phyloP scores from a whole-genome alignment of 1,139 yeast species.

The Scheffersomyces insectosa region DNA sequence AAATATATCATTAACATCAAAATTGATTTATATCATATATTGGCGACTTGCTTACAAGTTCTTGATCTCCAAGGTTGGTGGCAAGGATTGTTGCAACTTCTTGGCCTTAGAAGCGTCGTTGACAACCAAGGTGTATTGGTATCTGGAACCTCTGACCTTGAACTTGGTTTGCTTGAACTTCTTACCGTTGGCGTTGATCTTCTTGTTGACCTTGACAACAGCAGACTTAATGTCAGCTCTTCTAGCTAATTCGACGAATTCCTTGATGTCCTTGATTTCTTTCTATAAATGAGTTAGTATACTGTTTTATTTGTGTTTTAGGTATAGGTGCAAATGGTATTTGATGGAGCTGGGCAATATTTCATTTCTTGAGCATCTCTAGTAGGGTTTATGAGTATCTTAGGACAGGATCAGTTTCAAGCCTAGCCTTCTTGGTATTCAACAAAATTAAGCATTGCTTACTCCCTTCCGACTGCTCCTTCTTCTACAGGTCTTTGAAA shows the following conservation, averaged over 20 bases:
- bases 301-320: background rate
- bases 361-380: background rate
- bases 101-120: slow-evolving; percentile 97
- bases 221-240: slow-evolving; percentile 95
- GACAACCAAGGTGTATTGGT: slow-evolving; percentile 94
- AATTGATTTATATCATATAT: background rate
- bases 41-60: slow-evolving; percentile 47
- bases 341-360: background rate
- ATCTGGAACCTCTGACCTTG: slow-evolving; percentile 96
- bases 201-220: slow-evolving; percentile 87
- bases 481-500: too few relatives aligned
- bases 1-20: slow-evolving; percentile 1
- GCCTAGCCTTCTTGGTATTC: too few relatives aligned
- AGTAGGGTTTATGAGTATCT: background rate
- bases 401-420: background rate
- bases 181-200: slow-evolving; percentile 83
- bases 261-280: slow-evolving; percentile 96
- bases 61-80: slow-evolving; percentile 87
- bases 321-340: background rate
- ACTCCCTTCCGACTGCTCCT: too few relatives aligned
- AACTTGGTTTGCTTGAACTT: slow-evolving; percentile 92
- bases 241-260: slow-evolving; percentile 97
- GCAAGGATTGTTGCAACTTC: slow-evolving; percentile 97
- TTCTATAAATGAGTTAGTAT: slow-evolving; percentile 32
- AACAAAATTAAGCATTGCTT: too few relatives aligned